phyloP scores from a whole-genome alignment of 225 moss, liverwort and hornwort species.

The Marchantia paleacea region DNA sequence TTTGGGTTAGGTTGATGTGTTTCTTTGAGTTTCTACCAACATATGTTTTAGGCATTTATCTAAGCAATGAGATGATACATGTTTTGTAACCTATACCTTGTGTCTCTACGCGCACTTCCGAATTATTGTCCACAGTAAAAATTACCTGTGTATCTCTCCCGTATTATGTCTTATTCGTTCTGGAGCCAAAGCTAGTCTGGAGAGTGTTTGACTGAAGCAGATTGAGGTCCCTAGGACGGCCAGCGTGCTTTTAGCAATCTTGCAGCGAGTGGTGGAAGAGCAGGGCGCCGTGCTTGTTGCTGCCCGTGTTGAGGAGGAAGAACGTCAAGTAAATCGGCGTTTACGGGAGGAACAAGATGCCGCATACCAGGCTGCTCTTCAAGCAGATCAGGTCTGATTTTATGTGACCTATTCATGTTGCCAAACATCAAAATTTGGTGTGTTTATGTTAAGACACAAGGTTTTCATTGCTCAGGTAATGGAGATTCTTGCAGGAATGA shows the following conservation, averaged over 20 bases:
- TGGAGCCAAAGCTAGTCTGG: background rate
- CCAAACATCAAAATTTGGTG: background rate
- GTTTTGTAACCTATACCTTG: too few species aligned
- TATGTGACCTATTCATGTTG: background rate
- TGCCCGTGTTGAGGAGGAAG: conserved; percentile 95
- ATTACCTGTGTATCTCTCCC: too few species aligned
- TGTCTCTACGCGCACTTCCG: too few species aligned
- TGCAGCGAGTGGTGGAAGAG: conserved; percentile 94
- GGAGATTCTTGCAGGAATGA: background rate
- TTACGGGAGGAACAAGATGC: conserved; percentile 96
- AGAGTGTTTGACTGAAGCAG: conserved; percentile 49
- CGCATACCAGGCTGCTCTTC: conserved; percentile 87
- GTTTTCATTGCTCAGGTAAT: background rate
- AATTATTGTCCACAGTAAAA: too few species aligned
- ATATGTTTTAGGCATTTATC: too few species aligned
- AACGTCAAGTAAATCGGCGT: conserved; percentile 85
- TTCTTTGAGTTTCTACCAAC: too few species aligned
- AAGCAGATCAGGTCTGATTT: conserved; percentile 73
- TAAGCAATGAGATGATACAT: too few species aligned
- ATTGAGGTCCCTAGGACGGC: conserved; percentile 88
- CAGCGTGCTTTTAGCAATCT: conserved; percentile 64
- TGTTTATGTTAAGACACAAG: background rate
- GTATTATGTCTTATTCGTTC: too few species aligned
- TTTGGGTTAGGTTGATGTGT: too few species aligned
- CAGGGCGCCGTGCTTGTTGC: conserved; percentile 86